Percentiles rank a stretch among this genome's conserved stretches.
Conservation (phyloP, 2,329 filamentous ascomycete species). For the Aschersonia sp. region DNA sequence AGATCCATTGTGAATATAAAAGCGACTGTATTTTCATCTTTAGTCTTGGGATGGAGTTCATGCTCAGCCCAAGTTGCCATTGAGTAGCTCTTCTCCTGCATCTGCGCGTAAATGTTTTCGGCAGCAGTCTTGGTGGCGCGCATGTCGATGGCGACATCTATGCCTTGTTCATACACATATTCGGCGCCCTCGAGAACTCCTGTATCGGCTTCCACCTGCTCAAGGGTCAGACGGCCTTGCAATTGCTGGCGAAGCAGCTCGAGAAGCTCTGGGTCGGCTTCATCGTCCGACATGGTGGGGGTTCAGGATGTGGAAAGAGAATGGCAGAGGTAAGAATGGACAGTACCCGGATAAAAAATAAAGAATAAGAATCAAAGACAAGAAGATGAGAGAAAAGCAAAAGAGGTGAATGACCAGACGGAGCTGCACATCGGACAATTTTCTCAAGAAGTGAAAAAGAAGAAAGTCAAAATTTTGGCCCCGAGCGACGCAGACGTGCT, state of each 20-base stretch:
- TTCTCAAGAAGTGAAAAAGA: no score
- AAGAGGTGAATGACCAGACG: no score
- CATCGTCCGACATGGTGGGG: constrained; percentile 71
- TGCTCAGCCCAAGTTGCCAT: constrained; percentile 78
- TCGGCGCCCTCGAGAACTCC: constrained; percentile 72
- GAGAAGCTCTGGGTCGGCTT: constrained; percentile 76
- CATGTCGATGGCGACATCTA: constrained; percentile 84
- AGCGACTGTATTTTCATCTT: constrained; percentile 65
- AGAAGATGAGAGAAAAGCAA: no score
- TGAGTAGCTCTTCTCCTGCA: constrained; percentile 74
- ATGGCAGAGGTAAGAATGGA: neutral
- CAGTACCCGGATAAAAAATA: no score
- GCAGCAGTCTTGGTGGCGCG: constrained; percentile 71
- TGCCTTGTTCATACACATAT: constrained; percentile 80
- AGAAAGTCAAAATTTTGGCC: no score
- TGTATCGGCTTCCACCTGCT: constrained; percentile 51
- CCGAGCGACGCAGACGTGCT: no score
- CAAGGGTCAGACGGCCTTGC: constrained; percentile 38
- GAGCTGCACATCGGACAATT: no score
- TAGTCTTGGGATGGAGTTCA: constrained; percentile 73
- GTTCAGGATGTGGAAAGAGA: neutral
- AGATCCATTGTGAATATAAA: constrained; percentile 98
- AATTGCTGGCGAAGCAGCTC: constrained; percentile 74
- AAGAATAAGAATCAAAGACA: no score
- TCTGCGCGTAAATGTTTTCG: constrained; percentile 60